Base-by-base conservation (phyloP, 2,329 filamentous ascomycete species). In the Microdochium nivale region DNA sequence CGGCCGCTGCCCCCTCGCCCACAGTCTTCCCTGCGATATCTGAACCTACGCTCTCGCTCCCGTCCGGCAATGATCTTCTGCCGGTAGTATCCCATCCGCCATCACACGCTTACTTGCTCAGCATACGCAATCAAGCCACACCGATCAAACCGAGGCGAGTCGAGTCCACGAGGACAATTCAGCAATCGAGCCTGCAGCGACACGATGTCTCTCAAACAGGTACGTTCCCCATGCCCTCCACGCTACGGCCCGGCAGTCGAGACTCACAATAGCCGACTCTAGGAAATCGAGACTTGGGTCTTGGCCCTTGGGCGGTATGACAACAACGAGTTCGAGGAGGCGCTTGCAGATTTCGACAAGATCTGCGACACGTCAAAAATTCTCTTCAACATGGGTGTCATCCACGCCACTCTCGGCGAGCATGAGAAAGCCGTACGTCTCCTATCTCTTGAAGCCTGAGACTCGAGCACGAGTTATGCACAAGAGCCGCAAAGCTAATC, bases 211-310 rank as follows among this genome's bases (percentile, higher is more conserved):
- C 58, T 67, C 52, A 67, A 67, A 52, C 64, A 66, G 60, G 64
- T 66, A 50, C 51, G 60, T 53, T 47, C 10, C 48, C 23, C 7
- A 27, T 40, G 13, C 24, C 14, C 32, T 40, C 25, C 13, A 16
- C 19, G 32, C 25, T 16, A 19, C 35, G 27, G 14, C 13, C 14
- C 37, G 48, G 25, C 25, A 25, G 47, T 35, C 25, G 25, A 21
- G 32, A 52, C 51, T 56, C 24, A 52, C 57, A 43, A 58, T 53
- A 43, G 19, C 35, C 24, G 23, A 44, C 19, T 47, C 23, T 52
- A 95, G 91, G 94, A 99, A 87, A 99, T 99, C 70, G 92, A 97
- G 75, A 95, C 90, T 49, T 99, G 94, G 94, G 94, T 97, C 59
- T 78, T 86, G 67, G 94, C 94, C 70, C 83, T 99, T 51, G 84